phyloP scores from a whole-genome alignment of 345 rosid species.

The Eucalyptus grandis region DNA sequence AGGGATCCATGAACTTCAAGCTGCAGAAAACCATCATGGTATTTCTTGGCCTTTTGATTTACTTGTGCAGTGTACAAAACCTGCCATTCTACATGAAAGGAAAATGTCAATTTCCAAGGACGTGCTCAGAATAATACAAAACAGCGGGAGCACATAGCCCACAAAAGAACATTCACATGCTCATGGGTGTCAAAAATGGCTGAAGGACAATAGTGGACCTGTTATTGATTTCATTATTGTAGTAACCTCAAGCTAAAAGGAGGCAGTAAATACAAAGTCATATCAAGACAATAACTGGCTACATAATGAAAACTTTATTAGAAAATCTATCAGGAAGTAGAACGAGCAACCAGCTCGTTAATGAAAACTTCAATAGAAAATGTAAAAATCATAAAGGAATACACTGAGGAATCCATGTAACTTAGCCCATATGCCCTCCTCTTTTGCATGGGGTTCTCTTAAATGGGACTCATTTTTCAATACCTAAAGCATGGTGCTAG shows the following conservation, averaged over 20 bases:
- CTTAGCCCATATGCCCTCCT: not conserved
- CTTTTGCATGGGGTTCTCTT: not conserved
- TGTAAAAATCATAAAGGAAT: not conserved
- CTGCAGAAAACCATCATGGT: conserved; percentile 47
- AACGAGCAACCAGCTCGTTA: not conserved
- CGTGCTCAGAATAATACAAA: not conserved
- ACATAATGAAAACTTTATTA: no score
- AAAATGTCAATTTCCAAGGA: not conserved
- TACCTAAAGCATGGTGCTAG: not conserved
- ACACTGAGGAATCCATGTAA: not conserved
- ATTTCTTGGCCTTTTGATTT: conserved; percentile 55
- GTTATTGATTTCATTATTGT: not conserved
- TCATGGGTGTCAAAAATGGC: not conserved
- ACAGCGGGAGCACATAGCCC: not conserved
- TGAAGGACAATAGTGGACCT: not conserved
- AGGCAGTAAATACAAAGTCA: not conserved
- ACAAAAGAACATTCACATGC: not conserved
- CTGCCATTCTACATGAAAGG: conserved; percentile 31
- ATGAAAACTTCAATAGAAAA: not conserved
- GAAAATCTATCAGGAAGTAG: not conserved
- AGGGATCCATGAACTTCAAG: conserved; percentile 12
- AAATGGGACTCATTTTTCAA: not conserved
- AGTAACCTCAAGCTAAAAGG: not conserved
- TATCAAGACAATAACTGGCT: no score
- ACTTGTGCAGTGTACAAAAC: conserved; percentile 49